Evolutionary conservation across 2,329 filamentous ascomycete genomes (phyloP), one percentile per base, ranked within the genome.

Genomic region (Cladosporium sp.): DNA sequence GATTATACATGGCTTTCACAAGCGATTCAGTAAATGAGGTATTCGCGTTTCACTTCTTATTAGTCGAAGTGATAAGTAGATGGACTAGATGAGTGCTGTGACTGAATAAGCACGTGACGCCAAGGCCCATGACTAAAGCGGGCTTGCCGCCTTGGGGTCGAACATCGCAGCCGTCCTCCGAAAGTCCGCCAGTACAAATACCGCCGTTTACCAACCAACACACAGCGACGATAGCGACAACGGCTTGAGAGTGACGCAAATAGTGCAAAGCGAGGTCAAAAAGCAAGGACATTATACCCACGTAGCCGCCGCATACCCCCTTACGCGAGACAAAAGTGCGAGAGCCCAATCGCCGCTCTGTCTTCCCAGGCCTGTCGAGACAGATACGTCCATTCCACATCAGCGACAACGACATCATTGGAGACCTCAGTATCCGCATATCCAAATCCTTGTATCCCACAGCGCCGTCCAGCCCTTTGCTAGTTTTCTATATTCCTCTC

Each of bases 151-250:
- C 37, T 25, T 34, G 39, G 39, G 49, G 49, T 52, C 35, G 37
- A 52, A 52, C 49, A 52, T 42, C 51, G 51, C 51, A 44, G 37
- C 22, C 37, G 36, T 22, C 25, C 39, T 54, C 51, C 51, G 49
- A 54, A 35, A 44, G 24, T 54, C 51, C 37, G 37, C 51, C 51
- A 52, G 49, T 37, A 55, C 34, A 55, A 55, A 47, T 55, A 55
- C 52, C 40, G 34, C 39, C 37, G 40, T 25, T 13, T 28, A 47
- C 52, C 52, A 55, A 55, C 52, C 52, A 54, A 47, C 52, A 55
- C 17, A 20, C 52, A 47, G 40, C 40, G 24, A 55, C 52, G 40
- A 36, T 40, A 45, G 52, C 52, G 52, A 55, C 52, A n/a, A 37
- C 20, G 32, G 20, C 40, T 35, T 28, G 28, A 24, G 37, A 55